A percentile compares a stretch with the other conserved stretches of the same genome.
Evolutionary conservation across 495 filamentous ascomycete species (phyloP).

Genomic region (Lasiosphaeriaceae sp.): DNA sequence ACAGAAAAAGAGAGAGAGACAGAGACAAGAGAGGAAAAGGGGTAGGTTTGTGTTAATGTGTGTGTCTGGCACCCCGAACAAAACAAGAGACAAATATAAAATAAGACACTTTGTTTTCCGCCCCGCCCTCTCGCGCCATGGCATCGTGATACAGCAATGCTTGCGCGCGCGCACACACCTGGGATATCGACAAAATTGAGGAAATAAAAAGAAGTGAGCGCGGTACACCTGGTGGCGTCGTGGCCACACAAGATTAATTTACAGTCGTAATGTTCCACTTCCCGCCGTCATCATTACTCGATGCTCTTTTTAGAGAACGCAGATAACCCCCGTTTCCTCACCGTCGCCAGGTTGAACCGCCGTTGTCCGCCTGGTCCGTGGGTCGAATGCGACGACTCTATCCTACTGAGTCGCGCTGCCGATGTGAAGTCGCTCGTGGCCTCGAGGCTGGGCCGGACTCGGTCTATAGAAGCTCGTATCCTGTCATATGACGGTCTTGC

Average conservation of each 20-base stretch:
- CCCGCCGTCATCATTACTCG: slow-evolving; percentile 17
- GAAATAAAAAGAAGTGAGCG: slow-evolving; percentile 10
- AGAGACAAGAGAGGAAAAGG: neutral
- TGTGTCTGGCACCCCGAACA: no score
- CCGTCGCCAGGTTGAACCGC: slow-evolving; percentile 30
- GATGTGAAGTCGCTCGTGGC: slow-evolving; percentile 85
- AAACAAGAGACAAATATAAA: neutral
- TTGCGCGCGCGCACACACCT: neutral
- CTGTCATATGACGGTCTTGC: slow-evolving; percentile 75
- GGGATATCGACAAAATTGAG: slow-evolving; percentile 19
- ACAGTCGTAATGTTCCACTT: slow-evolving; percentile 2
- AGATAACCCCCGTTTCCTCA: slow-evolving; percentile 33
- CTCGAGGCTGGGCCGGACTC: slow-evolving; percentile 75
- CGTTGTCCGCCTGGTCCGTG: slow-evolving; percentile 19
- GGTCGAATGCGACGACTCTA: slow-evolving; percentile 68
- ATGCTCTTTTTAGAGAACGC: slow-evolving; percentile 36
- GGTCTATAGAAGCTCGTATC: slow-evolving; percentile 70
- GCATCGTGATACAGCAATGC: neutral
- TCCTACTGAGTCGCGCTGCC: slow-evolving; percentile 72
- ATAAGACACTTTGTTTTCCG: neutral
- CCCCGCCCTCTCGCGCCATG: neutral
- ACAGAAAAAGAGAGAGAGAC: neutral
- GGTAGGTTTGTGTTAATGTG: no score
- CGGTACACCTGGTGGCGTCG: no score
- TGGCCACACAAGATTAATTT: neutral